Evolutionary conservation across 176 grass and related monocot species (phyloP), one percentile per base, ranked within the genome.

Genomic region (Aegilops longissima): DNA sequence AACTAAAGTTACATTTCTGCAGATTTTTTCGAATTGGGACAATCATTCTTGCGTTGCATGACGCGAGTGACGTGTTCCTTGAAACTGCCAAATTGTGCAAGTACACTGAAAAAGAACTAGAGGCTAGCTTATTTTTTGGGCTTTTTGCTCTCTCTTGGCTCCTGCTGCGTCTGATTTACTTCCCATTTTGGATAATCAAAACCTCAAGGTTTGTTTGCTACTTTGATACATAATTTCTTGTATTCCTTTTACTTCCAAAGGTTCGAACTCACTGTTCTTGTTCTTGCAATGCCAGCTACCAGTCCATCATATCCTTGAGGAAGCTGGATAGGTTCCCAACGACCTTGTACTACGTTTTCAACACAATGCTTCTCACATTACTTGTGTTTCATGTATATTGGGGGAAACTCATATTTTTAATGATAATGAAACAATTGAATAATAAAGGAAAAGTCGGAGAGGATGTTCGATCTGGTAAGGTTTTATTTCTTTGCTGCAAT

Each of bases 181-280:
- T 99, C 67, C 97, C 97, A 58, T 97, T 99, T 86, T 97, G 97
- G 97, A 99, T 99, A 79, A 99, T 99, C 80, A 99, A 86, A 84
- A 87, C 90, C 30, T 99, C 97, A 83, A 96, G 97, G 97, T 99
- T 80, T 80, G 84, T 90, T 68, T 78, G 11, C 16, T 88, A 73
- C 56, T 84, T 74, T 21, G 85, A 13, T 39, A 30, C 42, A 42
- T 64, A 13, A 69, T 81, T 38, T 81, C 10, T 45, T 72, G n/a
- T 80, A 9, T 61, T 80, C 49, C 7, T 61, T 33, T 27, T 85
- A 44, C 23, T 70, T 58, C 81, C 14, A 5, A 71, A 78, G 39
- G 79, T 88, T 73, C 5, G 6, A 52, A 61, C 82, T 87, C 66
- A 82, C 40, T 2, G 9, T 25, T 78, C 18, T 82, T 87, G 33